These are phyloP conservation scores for Lasiosphaeriaceae sp. DNA, from an alignment of 495 filamentous ascomycete genomes.

Conservation along the genomic window DNA sequence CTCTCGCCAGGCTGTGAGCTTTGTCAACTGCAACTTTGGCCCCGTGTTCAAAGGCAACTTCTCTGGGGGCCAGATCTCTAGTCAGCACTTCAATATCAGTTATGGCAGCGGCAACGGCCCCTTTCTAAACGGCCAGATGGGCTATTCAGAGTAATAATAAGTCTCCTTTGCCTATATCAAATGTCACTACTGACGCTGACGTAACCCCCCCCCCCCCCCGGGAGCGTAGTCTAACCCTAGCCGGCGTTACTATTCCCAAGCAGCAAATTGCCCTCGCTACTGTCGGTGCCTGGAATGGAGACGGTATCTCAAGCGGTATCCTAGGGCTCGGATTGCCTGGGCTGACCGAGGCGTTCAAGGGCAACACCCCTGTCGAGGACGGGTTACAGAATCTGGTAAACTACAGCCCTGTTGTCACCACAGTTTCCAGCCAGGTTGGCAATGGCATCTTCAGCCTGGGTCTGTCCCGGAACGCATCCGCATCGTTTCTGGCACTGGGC, in stretches of 20 bases:
- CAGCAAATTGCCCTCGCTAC: conserved; percentile 53
- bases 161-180: neutral
- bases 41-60: conserved; percentile 34
- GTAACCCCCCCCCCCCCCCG: neutral
- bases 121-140: conserved; percentile 51
- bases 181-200: neutral
- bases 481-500: conserved; percentile 29
- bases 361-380: conserved; percentile 19
- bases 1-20: conserved; percentile 15
- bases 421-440: conserved; percentile 21
- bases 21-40: conserved; percentile 46
- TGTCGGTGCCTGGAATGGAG: conserved; percentile 42
- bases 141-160: conserved; percentile 41
- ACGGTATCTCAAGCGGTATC: conserved; percentile 46
- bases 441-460: conserved; percentile 27
- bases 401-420: conserved; percentile 26
- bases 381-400: conserved; percentile 19
- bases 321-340: conserved; percentile 56
- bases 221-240: conserved; percentile 44
- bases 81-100: conserved; percentile 51
- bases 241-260: conserved; percentile 42
- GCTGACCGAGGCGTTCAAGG: conserved; percentile 23
- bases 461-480: conserved; percentile 26
- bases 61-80: conserved; percentile 42
- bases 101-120: conserved; percentile 53